A percentile compares a stretch with the other conserved stretches of the same genome.
Conservation (phyloP, 164 flowering plant genomes). For the Brasenia schreberi region DNA sequence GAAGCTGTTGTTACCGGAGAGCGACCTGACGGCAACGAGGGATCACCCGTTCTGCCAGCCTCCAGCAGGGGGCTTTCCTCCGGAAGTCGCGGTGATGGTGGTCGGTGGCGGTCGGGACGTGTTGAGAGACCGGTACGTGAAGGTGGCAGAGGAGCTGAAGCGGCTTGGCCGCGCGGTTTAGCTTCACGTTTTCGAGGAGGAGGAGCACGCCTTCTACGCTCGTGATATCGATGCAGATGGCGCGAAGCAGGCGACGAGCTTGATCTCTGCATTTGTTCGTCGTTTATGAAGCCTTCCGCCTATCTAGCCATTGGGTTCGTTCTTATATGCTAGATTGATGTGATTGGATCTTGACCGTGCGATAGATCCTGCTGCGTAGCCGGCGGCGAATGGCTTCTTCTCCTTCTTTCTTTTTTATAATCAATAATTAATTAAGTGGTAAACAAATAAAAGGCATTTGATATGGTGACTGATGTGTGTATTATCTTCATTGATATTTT, state of each 20-base stretch:
- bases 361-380: too few relatives aligned
- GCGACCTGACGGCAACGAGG: conserved; percentile 19
- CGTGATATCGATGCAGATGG: neutral
- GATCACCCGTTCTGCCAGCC: conserved; percentile 50
- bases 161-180: neutral
- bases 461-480: too few relatives aligned
- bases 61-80: neutral
- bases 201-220: neutral
- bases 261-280: neutral
- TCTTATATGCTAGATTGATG: too few relatives aligned
- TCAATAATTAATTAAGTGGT: too few relatives aligned
- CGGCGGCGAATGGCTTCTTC: too few relatives aligned
- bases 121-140: neutral
- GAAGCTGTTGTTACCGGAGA: conserved; percentile 37
- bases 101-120: neutral
- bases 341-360: too few relatives aligned
- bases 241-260: neutral
- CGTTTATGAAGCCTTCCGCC: neutral
- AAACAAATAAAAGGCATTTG: too few relatives aligned
- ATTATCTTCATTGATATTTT: too few relatives aligned
- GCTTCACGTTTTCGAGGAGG: neutral
- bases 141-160: neutral
- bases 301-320: too few relatives aligned
- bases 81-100: neutral
- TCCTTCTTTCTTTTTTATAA: too few relatives aligned